Percentiles rank a stretch among this genome's conserved stretches.
Conservation (phyloP, 78 protist species). For the Dictyostelium brefeldianum region DNA sequence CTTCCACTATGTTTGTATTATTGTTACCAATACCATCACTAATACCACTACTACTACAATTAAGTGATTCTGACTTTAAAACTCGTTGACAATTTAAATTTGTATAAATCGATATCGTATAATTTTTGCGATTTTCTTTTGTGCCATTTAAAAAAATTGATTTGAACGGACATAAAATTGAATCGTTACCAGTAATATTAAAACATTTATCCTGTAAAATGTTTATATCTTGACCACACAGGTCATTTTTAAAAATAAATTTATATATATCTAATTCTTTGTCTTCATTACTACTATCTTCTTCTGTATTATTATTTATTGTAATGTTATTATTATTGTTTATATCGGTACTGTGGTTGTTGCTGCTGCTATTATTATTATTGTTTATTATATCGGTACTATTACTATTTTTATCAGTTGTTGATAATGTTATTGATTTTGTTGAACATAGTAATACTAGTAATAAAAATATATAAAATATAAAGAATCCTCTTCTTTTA, state of each 20-base stretch:
- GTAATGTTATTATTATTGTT: neutral
- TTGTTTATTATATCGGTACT: neutral
- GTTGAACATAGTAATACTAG: neutral
- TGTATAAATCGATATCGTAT: neutral
- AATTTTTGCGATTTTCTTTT: neutral
- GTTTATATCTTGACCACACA: neutral
- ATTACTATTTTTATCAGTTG: neutral
- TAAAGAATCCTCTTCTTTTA: constrained; percentile 16
- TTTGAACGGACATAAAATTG: neutral
- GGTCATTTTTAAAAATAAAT: neutral
- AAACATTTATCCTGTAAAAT: neutral
- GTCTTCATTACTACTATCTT: neutral
- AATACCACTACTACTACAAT: neutral
- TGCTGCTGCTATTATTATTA: neutral
- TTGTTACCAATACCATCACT: neutral
- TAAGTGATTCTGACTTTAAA: neutral
- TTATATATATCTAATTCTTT: neutral
- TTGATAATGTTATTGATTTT: neutral
- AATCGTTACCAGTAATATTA: neutral
- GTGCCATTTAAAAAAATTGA: neutral
- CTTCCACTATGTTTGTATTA: neutral
- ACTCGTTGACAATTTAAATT: neutral
- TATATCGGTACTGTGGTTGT: neutral
- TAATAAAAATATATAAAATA: neutral
- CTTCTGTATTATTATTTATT: neutral